phyloP scores from a whole-genome alignment of 1,284 basidiomycete genomes.

The Peniophora sp. region DNA sequence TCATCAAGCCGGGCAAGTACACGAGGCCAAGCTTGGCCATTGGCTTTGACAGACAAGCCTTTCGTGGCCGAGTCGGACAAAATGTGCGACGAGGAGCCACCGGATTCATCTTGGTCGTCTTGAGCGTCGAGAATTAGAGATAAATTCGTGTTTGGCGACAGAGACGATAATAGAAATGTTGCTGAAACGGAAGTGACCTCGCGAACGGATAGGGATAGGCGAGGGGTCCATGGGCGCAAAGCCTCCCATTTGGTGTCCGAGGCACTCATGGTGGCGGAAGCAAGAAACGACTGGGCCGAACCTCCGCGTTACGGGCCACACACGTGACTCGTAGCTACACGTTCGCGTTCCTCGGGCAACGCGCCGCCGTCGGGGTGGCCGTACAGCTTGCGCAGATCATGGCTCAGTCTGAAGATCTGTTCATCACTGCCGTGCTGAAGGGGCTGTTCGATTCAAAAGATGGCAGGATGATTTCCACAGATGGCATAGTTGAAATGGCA shows the following conservation, averaged over 20 bases:
- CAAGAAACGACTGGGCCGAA: slow-evolving; percentile 39
- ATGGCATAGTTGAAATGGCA: neutral
- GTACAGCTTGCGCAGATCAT: no score
- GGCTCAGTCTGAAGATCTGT: no score
- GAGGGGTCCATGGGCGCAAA: slow-evolving; percentile 68
- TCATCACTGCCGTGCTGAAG: no score
- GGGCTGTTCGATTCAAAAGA: neutral
- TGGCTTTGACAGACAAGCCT: slow-evolving; percentile 71
- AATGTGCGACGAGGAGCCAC: slow-evolving; percentile 24
- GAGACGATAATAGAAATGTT: slow-evolving; percentile 66
- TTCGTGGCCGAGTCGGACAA: slow-evolving; percentile 62
- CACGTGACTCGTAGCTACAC: no score
- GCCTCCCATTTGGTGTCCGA: slow-evolving; percentile 45
- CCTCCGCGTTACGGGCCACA: no score
- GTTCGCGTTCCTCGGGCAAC: no score
- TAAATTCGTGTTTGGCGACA: slow-evolving; percentile 30
- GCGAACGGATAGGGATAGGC: slow-evolving; percentile 56
- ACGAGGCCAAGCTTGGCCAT: slow-evolving; percentile 64
- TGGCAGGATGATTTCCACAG: neutral
- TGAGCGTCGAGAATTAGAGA: slow-evolving; percentile 36
- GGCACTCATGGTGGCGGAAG: neutral
- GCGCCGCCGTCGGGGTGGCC: no score
- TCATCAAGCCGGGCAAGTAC: slow-evolving; percentile 73
- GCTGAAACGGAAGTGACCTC: slow-evolving; percentile 78
- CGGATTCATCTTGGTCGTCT: slow-evolving; percentile 29